phyloP scores from a whole-genome alignment of 169 alveolate genomes.

The Plasmodium malariae region DNA sequence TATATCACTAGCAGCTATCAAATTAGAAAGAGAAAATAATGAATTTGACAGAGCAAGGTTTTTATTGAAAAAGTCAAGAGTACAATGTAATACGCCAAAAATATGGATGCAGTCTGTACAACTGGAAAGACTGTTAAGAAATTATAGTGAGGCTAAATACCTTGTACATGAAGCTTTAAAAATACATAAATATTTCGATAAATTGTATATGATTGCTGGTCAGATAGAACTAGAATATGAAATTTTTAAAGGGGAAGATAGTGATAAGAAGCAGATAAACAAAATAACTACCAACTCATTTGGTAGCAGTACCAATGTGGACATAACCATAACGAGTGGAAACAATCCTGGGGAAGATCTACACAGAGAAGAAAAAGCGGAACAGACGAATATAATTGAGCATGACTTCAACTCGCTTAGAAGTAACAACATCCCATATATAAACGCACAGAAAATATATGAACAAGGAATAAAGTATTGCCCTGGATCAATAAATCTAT shows the following conservation, averaged over 20 bases:
- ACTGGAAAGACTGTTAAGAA: constrained; percentile 91
- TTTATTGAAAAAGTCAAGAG: constrained; percentile 92
- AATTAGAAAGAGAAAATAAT: constrained; percentile 93
- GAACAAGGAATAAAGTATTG: constrained; percentile 83
- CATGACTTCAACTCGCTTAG: too few species aligned
- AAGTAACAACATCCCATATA: too few species aligned
- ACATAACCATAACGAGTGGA: not conserved
- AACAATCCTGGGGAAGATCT: not conserved
- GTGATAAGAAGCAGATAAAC: not conserved
- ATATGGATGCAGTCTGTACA: constrained; percentile 94
- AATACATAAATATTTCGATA: constrained; percentile 89
- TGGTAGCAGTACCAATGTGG: not conserved
- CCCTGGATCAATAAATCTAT: constrained; percentile 87
- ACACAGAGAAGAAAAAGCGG: too few species aligned
- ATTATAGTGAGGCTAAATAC: constrained; percentile 84
- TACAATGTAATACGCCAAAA: constrained; percentile 87
- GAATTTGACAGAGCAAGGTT: constrained; percentile 94
- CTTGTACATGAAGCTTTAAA: constrained; percentile 88
- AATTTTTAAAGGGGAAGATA: not conserved
- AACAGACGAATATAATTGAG: not conserved
- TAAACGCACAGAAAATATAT: constrained; percentile 73
- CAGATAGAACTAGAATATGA: constrained; percentile 88
- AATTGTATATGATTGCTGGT: constrained; percentile 94
- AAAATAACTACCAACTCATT: not conserved
- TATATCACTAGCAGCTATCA: constrained; percentile 91